Evolutionary conservation across 2,329 filamentous ascomycete genomes (phyloP).

Genomic region (Daldinia eschscholtzii): DNA sequence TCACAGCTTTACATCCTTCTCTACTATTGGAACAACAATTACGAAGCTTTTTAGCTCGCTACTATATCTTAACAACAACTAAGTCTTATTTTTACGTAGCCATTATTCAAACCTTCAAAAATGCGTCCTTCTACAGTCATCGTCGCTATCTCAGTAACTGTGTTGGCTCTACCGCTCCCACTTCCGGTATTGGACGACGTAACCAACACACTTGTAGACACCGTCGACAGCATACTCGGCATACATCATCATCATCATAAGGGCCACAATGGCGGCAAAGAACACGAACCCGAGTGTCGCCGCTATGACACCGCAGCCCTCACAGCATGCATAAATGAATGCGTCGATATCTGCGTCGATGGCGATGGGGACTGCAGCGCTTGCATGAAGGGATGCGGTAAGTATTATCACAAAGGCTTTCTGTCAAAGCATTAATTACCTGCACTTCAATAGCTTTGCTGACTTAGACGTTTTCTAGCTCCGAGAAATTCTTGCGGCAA

Average conservation of each 20-base stretch:
- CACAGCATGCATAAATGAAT: slow-evolving; percentile 36
- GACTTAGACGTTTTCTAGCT: slow-evolving; percentile 14
- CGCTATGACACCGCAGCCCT: slow-evolving; percentile 21
- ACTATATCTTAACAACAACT: neutral
- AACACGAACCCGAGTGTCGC: slow-evolving; percentile 8
- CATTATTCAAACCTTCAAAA: slow-evolving; percentile 19
- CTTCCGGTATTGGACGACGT: slow-evolving; percentile 15
- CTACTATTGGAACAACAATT: neutral
- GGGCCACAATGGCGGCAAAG: neutral
- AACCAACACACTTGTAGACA: slow-evolving; percentile 28
- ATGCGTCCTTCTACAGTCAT: slow-evolving; percentile 45
- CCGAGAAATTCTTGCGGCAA: slow-evolving; percentile 12
- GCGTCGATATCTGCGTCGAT: slow-evolving; percentile 32
- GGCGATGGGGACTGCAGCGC: slow-evolving; percentile 21
- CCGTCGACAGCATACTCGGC: slow-evolving; percentile 34
- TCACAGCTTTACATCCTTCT: slow-evolving; percentile 2
- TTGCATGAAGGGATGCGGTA: slow-evolving; percentile 42
- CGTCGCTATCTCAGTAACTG: slow-evolving; percentile 32
- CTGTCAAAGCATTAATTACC: neutral
- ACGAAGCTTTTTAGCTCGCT: neutral
- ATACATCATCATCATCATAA: neutral
- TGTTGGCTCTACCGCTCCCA: slow-evolving; percentile 22
- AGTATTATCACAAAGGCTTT: neutral
- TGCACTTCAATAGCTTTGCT: slow-evolving; percentile 12
- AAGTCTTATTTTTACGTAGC: neutral